Evolutionary conservation across 2,329 filamentous ascomycete genomes (phyloP), one percentile per base, ranked within the genome.

Genomic region (Colletotrichum orchidophilum): DNA sequence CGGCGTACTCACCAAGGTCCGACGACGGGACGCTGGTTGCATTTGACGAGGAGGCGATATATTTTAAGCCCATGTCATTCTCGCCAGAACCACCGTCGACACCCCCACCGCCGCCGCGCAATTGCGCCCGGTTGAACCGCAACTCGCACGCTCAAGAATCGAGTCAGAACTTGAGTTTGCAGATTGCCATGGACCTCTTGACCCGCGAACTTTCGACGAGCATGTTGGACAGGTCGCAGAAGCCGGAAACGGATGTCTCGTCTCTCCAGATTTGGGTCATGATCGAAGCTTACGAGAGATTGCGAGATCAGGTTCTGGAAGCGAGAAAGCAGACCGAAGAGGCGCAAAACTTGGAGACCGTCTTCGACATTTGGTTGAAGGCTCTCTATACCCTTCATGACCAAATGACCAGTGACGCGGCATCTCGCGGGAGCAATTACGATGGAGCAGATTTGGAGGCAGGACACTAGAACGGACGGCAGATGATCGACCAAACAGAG

Each of bases 251-350:
- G 3, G 81, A 84, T 42, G 81, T 82, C 0, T 82, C 86, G 15
- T 82, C 84, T 1, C 75, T 89, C 50, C 87, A 89, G 75, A 77
- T 89, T 21, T 86, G 85, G 83, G 81, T 87, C 53, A 89, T 89
- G 87, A 89, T 89, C 61, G 87, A 89, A 74, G 87, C 87, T 3
- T 89, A 89, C 74, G 87, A 89, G 80, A 81, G 82, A 70, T 77
- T 90, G 67, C 81, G 85, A 18, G 84, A 88, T 53, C 82, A 83
- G 74, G 75, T 89, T 0, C 75, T 79, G 0, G 79, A 77, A 2
- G 79, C 79, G 75, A 73, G 75, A 15, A 49, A 59, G 8, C 76
- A 74, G 18, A 63, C 77, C n/a, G 73, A 66, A 3, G 77, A 77
- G 27, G 78, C 81, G 66, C 72, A 78, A 35, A 73, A 73, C 0